Conservation (phyloP, 2,329 filamentous ascomycete species). For the Rhynchosporium secalis region DNA sequence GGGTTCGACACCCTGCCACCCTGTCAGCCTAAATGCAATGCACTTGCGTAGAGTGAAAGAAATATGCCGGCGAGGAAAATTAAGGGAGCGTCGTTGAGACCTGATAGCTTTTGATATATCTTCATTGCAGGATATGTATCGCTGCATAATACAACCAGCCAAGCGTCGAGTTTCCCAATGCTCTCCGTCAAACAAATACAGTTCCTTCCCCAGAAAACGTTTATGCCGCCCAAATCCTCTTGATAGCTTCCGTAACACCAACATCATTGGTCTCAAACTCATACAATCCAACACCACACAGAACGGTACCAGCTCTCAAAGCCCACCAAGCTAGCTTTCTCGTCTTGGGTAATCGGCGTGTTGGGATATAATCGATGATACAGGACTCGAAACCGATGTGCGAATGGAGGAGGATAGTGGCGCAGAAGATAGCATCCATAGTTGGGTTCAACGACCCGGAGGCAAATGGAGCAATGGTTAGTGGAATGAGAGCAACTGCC, state of each 20-base stretch:
- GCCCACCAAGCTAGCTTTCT: slow-evolving; percentile 72
- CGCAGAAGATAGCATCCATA: slow-evolving; percentile 82
- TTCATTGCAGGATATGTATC: slow-evolving; percentile 18
- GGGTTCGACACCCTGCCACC: background rate
- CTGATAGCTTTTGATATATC: slow-evolving; percentile 2
- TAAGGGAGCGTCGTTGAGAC: background rate
- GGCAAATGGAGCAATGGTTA: slow-evolving; percentile 89
- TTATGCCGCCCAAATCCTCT: slow-evolving; percentile 84
- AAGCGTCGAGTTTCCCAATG: slow-evolving; percentile 2
- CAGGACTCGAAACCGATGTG: slow-evolving; percentile 93
- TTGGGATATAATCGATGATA: slow-evolving; percentile 90
- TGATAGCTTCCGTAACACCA: slow-evolving; percentile 85
- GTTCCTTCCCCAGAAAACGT: background rate
- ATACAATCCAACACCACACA: slow-evolving; percentile 86
- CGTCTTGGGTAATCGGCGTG: slow-evolving; percentile 64
- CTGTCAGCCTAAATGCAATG: background rate
- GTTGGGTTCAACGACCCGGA: slow-evolving; percentile 87
- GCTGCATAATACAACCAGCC: slow-evolving; percentile 13
- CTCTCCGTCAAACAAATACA: slow-evolving; percentile 16
- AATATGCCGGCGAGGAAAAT: background rate
- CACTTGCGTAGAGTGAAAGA: background rate
- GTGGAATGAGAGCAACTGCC: slow-evolving; percentile 77
- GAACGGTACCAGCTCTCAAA: slow-evolving; percentile 74
- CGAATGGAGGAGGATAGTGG: slow-evolving; percentile 82
- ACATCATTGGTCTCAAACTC: slow-evolving; percentile 99